Percentiles rank a stretch among this genome's conserved stretches.
phyloP scores from a whole-genome alignment of 495 filamentous ascomycete species.

The Penicillium egyptiacum region DNA sequence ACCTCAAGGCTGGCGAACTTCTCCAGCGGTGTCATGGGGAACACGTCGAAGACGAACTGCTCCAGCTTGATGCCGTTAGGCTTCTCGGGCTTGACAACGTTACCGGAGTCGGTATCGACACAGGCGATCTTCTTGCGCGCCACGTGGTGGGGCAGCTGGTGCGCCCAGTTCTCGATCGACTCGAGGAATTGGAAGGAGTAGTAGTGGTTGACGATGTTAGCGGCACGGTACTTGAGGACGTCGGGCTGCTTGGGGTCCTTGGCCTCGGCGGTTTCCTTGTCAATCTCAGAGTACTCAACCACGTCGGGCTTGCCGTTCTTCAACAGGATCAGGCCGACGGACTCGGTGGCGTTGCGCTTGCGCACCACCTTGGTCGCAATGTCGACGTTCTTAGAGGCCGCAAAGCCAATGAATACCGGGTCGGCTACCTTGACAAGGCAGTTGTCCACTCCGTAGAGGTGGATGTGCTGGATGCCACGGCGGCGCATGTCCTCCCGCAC shows the following conservation, averaged over 20 bases:
- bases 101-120: conserved; percentile 71
- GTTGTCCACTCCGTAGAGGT: conserved; percentile 98
- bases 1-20: conserved; percentile 97
- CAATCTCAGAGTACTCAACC: conserved; percentile 98
- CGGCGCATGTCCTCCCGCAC: conserved; percentile 85
- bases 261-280: conserved; percentile 80
- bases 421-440: conserved; percentile 98
- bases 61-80: conserved; percentile 98
- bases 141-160: conserved; percentile 90
- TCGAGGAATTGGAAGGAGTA: conserved; percentile 94
- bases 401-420: conserved; percentile 92
- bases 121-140: conserved; percentile 98
- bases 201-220: conserved; percentile 99
- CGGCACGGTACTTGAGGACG: conserved; percentile 91
- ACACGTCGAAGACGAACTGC: conserved; percentile 99
- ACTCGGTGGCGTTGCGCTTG: conserved; percentile 95
- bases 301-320: conserved; percentile 98
- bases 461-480: conserved; percentile 91
- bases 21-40: conserved; percentile 80
- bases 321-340: conserved; percentile 88
- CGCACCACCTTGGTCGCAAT: conserved; percentile 98
- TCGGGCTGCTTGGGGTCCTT: conserved; percentile 79
- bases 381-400: conserved; percentile 84
- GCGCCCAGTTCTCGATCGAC: conserved; percentile 79
- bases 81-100: conserved; percentile 81